A percentile compares a stretch with the other conserved stretches of the same genome.
These are phyloP conservation scores for Ambrosia trifida DNA, from an alignment of 129 eudicot genomes.

Conservation along the genomic window DNA sequence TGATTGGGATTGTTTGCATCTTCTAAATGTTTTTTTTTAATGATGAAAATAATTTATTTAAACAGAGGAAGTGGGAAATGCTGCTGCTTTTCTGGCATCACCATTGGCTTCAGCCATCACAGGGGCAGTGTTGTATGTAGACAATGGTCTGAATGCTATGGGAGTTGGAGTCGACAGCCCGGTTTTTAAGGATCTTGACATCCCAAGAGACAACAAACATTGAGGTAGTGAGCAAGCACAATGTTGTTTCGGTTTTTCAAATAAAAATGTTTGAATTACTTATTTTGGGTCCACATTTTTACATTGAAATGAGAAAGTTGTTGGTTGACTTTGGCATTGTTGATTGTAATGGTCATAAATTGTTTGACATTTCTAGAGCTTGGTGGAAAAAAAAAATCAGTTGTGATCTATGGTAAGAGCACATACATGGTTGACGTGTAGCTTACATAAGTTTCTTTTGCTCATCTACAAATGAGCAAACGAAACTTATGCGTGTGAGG, in stretches of 20 bases:
- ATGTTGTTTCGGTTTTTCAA: not conserved
- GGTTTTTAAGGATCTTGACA: constrained; percentile 61
- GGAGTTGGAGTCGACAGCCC: constrained; percentile 97
- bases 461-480: no score
- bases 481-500: no score
- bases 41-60: not conserved
- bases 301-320: not conserved
- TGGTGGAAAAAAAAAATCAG: not conserved
- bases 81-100: constrained; percentile 91
- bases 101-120: constrained; percentile 96
- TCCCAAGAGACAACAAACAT: constrained; percentile 57
- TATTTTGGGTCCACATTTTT: not conserved
- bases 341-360: not conserved
- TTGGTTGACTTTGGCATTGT: not conserved
- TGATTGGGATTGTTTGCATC: not conserved
- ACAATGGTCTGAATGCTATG: constrained; percentile 92
- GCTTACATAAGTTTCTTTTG: no score
- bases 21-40: not conserved
- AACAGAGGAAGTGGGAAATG: constrained; percentile 92
- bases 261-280: not conserved
- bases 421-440: no score
- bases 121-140: constrained; percentile 81
- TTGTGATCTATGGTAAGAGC: no score
- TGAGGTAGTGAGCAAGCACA: constrained; percentile 12
- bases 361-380: not conserved